Evolutionary conservation across 345 rosid genomes (phyloP), one percentile per base, ranked within the genome.

Genomic region (Chamaenerion angustifolium): DNA sequence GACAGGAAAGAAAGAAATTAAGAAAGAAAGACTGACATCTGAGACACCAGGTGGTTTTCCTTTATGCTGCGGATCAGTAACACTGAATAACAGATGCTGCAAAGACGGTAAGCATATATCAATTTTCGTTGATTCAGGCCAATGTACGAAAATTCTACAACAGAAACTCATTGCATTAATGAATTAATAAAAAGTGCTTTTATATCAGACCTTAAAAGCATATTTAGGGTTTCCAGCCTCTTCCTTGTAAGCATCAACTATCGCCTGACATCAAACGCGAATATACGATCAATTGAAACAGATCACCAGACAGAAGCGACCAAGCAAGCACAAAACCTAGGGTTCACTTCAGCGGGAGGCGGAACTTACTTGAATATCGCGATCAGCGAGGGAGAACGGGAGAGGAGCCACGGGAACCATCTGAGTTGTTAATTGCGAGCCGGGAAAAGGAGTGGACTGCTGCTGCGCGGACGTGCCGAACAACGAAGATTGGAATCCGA

Each of bases 361-460:
- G 18, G 42, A 48, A 23, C 27, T 56, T 27, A 92, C 98, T 70
- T 87, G 93, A 63, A 92, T 61, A 56, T 92, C 98, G 2, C 95
- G 96, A 70, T 92, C 95, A 35, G 90, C 88, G 51, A 87, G 90
- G 58, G 96, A 87, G 71, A 73, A 80, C 40, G 93, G 81, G 25
- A 92, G 83, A 1, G 98, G 96, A 54, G 96, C 82, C 10, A 87
- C 84, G 11, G 96, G 94, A 48, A 93, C 95, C 98, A 92, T 87
- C 73, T 87, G 96, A 58, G 98, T 92, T 40, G 95, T 84, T 71
- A 84, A 66, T 61, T 92, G 98, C 51, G 78, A 64, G 71, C 61
- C 74, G 12, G 78, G 78, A 53, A 80, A 80, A 9, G 76, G 69
- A 61, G 61, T 63, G 10, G 61, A 47, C 11, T 55, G 16, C 27